Evolutionary conservation across 108 stramenopile species (phyloP), one percentile per base, ranked within the genome.

Genomic region (Pseudonitzschia delicatissima): DNA sequence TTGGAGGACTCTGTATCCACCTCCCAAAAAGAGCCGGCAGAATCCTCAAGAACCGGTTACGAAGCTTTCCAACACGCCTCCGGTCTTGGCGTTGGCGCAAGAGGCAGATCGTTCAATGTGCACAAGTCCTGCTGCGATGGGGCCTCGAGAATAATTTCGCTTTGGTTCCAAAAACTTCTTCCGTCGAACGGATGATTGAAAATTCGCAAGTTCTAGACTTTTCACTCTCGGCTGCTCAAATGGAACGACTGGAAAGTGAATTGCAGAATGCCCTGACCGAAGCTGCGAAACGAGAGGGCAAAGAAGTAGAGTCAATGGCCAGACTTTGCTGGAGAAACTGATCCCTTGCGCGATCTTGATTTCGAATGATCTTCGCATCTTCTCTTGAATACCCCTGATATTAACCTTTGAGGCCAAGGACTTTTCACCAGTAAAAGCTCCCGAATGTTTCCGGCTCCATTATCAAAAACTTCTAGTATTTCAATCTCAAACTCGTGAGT

Each of bases 381-480:
- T 6, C 20, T 48, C 47, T 48, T 21, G 23, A 5, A 51, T 51
- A 51, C 59, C 61, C 68, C 29, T 27, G 42, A 5, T n/a, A 44
- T 44, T 44, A 44, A 44, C 17, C n/a, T 2, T 5, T 44, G 7
- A n/a, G 21, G 13, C 21, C 0, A 31, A 23, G 21, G 53, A 55
- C 53, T 55, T 31, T 57, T 35, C 20, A 88, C 80, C 26, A 71
- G 40, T 18, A 88, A 42, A n/a, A 92, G 47, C 53, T 92, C 91
- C 37, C 91, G 84, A 76, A 92, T 89, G 59, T 92, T 92, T 13
- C 84, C 78, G 42, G 79, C 78, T 2, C 91, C 87, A 61, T 77
- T 86, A 68, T 92, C 87, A 49, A 73, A 85, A 8, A 71, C 64
- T 37, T 74, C 35, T 20, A 80, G 37, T 27, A 48, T 69, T 52